Evolutionary conservation across 495 filamentous ascomycete species (phyloP), one percentile per base, ranked within the genome.

Genomic region (Talaromyces borbonicus): DNA sequence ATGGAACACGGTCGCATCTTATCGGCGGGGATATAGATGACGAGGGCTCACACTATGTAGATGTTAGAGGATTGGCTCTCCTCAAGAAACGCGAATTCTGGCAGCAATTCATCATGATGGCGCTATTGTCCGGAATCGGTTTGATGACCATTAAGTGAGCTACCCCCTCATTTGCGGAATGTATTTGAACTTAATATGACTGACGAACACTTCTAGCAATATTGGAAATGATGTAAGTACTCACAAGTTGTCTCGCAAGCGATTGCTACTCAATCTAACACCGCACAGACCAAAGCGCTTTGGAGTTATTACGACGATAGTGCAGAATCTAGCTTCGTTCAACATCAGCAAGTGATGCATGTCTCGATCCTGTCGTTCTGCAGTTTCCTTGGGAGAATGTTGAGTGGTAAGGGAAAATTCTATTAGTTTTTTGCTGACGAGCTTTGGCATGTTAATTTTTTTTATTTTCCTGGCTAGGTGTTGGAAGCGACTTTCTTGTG

Each of bases 71-170:
- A 44, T 63, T 85, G 61, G 77, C 77, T 29, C 73, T 98, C 65
- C 70, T 95, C n/a, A 68, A 66, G 26, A 75, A 72, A 37, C 50
- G 81, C 43, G 86, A 95, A 41, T 98, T 97, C 63, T 97, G 89
- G 87, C 80, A 92, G 53, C 66, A 93, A 30, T 97, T 88, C 59
- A 53, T 75, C 41, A 77, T 93, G 29, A 83, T 97, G 75, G 90
- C 83, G 25, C 73, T 96, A 12, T 68, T 97, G 49, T 87, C 88
- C 15, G 92, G 92, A 32, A 85, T 95, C 57, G 92, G 92, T 8
- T 63, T 97, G 56, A 98, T 98, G 92, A 97, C 93, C 2, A 98
- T 98, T 60, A 98, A 98, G 88, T 94, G 68, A 64, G 87, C 75
- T 37, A 20, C 9, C 36, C n/a, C 19, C 45, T 36, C 5, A 11